phyloP scores from a whole-genome alignment of 257 asterid species.

The Plantago major region DNA sequence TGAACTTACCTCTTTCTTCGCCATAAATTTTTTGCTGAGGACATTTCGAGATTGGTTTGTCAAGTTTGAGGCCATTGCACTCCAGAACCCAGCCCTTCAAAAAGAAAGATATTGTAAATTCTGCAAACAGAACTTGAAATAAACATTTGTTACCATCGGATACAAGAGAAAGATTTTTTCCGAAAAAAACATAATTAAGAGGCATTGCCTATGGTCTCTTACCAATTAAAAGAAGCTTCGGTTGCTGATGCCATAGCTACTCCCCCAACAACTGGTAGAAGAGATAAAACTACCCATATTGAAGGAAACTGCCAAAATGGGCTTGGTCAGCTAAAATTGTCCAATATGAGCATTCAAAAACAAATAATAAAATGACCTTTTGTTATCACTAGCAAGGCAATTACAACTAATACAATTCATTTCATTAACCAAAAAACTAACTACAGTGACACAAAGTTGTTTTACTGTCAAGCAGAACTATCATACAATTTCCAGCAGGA shows the following conservation, averaged over 20 bases:
- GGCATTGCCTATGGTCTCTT: slow-evolving; percentile 17
- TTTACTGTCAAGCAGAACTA: no score
- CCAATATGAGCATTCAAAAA: no score
- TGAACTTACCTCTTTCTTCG: slow-evolving; percentile 72
- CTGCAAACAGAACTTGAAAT: slow-evolving; percentile 14
- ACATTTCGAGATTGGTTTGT: slow-evolving; percentile 94
- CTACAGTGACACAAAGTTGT: no score
- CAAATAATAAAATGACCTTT: no score
- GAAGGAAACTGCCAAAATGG: slow-evolving; percentile 60
- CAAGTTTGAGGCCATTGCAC: slow-evolving; percentile 98
- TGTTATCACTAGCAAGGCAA: no score
- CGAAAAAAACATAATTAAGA: not conserved
- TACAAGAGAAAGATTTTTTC: no score
- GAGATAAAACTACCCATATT: slow-evolving; percentile 79
- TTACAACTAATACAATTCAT: no score
- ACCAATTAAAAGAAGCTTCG: slow-evolving; percentile 92
- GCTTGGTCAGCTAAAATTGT: not conserved
- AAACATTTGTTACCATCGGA: not conserved
- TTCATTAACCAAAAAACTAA: no score
- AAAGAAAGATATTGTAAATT: slow-evolving; percentile 16
- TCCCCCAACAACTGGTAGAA: slow-evolving; percentile 89
- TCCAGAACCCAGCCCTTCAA: slow-evolving; percentile 91
- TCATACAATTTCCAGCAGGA: no score
- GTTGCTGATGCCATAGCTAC: slow-evolving; percentile 92
- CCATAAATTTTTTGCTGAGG: slow-evolving; percentile 93